Evolutionary conservation across 495 filamentous ascomycete species (phyloP).

Genomic region (Apiosordaria backusii): DNA sequence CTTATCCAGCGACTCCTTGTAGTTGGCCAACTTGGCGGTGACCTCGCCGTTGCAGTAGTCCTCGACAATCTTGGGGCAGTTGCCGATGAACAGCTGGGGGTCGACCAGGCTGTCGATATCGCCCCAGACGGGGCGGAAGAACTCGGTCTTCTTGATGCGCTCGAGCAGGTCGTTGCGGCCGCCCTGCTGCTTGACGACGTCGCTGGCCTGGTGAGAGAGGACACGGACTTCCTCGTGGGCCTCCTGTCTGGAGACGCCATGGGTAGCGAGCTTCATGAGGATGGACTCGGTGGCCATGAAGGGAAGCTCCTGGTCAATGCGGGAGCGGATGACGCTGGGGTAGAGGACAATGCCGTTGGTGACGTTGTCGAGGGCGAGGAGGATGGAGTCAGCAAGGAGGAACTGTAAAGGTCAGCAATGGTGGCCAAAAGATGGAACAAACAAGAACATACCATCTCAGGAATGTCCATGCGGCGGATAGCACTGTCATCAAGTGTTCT

Average conservation of each 20-base stretch:
- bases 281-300: conserved; percentile 88
- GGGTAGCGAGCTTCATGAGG: conserved; percentile 78
- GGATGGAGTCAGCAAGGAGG: conserved; percentile 76
- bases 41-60: conserved; percentile 40
- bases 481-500: conserved; percentile 54
- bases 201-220: conserved; percentile 77
- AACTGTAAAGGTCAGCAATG: conserved; percentile 40
- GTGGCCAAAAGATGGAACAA: background rate
- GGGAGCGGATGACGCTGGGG: conserved; percentile 67
- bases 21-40: conserved; percentile 24
- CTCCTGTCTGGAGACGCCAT: conserved; percentile 78
- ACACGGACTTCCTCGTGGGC: conserved; percentile 91
- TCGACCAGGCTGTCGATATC: conserved; percentile 75
- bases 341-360: conserved; percentile 81
- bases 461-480: conserved; percentile 55
- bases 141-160: conserved; percentile 67
- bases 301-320: conserved; percentile 74
- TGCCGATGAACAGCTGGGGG: conserved; percentile 65
- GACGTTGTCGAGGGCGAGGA: conserved; percentile 80
- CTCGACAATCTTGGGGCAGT: conserved; percentile 44
- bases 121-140: conserved; percentile 76
- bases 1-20: conserved; percentile 23
- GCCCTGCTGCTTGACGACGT: conserved; percentile 74
- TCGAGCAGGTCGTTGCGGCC: conserved; percentile 80
- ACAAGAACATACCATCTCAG: conserved; percentile 48